Percentiles rank a stretch among this genome's conserved stretches.
These are phyloP conservation scores for Centrapalus pauciflorus DNA, from an alignment of 129 eudicot genomes.

Conservation along the genomic window DNA sequence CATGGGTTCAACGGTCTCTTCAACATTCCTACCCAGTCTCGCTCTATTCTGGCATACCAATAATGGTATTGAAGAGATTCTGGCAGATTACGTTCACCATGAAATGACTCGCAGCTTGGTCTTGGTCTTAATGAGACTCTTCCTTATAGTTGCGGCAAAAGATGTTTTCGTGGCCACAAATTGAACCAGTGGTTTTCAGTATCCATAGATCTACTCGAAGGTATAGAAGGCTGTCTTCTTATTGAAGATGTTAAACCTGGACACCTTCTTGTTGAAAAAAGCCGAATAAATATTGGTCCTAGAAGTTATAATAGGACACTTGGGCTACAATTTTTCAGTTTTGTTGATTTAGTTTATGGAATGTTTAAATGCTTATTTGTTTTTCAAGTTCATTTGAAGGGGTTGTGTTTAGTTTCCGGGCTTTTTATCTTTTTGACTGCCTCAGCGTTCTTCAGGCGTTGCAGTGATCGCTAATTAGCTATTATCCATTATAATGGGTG, in stretches of 20 bases:
- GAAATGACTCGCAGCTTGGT: constrained; percentile 49
- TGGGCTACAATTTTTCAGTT: constrained; percentile 22
- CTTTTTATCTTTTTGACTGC: too few species aligned
- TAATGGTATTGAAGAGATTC: constrained; percentile 44
- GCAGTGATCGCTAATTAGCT: too few species aligned
- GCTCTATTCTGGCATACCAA: constrained; percentile 38
- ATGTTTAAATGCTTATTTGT: constrained; percentile 16
- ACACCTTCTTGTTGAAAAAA: neutral
- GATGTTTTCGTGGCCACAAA: constrained; percentile 46
- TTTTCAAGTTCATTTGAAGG: constrained; percentile 1
- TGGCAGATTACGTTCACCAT: constrained; percentile 54
- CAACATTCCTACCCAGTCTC: constrained; percentile 31
- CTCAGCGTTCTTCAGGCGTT: too few species aligned
- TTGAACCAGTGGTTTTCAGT: constrained; percentile 1
- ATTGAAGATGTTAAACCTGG: neutral
- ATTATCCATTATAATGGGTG: neutral
- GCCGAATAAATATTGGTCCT: constrained; percentile 28
- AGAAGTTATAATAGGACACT: constrained; percentile 18
- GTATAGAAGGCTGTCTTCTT: neutral
- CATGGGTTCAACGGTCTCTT: constrained; percentile 12
- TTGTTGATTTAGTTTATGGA: constrained; percentile 19
- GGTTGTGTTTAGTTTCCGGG: neutral
- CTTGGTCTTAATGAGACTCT: constrained; percentile 43
- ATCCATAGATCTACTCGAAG: constrained; percentile 1
- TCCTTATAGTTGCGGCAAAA: constrained; percentile 45